These are phyloP conservation scores for Bondarzewia mesenterica DNA, from an alignment of 1,284 basidiomycete species.

Conservation along the genomic window DNA sequence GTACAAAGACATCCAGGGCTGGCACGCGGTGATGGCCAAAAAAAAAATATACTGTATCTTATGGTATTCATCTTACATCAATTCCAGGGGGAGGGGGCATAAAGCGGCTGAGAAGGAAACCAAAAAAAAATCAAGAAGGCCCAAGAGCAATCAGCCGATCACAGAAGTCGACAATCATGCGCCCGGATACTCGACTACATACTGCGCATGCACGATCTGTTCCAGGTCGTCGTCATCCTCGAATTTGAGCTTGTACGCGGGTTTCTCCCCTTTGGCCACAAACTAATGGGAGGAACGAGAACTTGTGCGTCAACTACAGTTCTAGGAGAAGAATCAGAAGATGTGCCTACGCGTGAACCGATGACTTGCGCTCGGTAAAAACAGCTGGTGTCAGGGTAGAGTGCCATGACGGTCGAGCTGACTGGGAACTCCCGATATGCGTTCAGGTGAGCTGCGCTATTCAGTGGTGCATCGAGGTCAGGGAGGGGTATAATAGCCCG, in stretches of 20 bases:
- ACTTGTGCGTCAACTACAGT: slow-evolving; percentile 16
- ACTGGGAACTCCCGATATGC: slow-evolving; percentile 65
- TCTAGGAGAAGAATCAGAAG: slow-evolving; percentile 33
- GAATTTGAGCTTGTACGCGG: slow-evolving; percentile 66
- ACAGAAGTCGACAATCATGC: slow-evolving; percentile 8
- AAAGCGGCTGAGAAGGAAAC: too few species aligned
- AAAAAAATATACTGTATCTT: too few species aligned
- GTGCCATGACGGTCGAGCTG: slow-evolving; percentile 68
- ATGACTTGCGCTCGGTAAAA: slow-evolving; percentile 80
- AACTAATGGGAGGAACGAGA: slow-evolving; percentile 7
- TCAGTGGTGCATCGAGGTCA: slow-evolving; percentile 50
- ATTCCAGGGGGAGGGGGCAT: too few species aligned
- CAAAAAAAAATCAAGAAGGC: not conserved
- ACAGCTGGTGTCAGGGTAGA: slow-evolving; percentile 81
- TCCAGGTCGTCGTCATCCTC: slow-evolving; percentile 79
- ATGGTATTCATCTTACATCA: too few species aligned
- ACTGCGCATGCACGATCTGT: slow-evolving; percentile 60
- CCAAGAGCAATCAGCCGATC: not conserved
- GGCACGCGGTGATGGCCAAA: too few species aligned
- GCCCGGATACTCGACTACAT: slow-evolving; percentile 71
- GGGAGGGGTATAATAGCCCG: slow-evolving; percentile 70
- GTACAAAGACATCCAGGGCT: too few species aligned
- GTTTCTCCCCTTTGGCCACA: slow-evolving; percentile 34
- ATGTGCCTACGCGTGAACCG: slow-evolving; percentile 49
- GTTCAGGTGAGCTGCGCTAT: slow-evolving; percentile 53